Conservation (phyloP, 2,329 filamentous ascomycete genomes). For the Talaromyces sp. region DNA sequence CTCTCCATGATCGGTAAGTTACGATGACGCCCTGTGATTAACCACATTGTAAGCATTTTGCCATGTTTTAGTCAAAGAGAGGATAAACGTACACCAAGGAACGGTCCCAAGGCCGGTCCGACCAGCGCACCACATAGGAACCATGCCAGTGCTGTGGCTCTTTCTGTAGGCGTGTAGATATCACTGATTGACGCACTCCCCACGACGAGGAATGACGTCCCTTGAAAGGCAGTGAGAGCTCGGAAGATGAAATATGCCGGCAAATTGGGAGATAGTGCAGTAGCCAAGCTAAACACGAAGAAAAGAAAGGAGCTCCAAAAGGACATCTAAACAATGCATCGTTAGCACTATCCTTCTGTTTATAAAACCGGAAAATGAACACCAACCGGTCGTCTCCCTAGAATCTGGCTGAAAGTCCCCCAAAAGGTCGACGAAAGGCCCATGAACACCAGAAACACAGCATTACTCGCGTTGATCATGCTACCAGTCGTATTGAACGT, state of each 20-base stretch:
- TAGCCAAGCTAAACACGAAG: slow-evolving; percentile 65
- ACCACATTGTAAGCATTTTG: not conserved
- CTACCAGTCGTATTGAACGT: slow-evolving; percentile 62
- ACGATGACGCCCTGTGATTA: slow-evolving; percentile 67
- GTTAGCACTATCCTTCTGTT: not conserved
- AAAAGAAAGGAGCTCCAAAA: slow-evolving; percentile 60
- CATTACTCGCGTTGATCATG: slow-evolving; percentile 70
- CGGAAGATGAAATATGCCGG: slow-evolving; percentile 69
- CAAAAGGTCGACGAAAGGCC: slow-evolving; percentile 65
- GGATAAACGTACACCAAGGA: slow-evolving; percentile 26
- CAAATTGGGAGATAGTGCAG: slow-evolving; percentile 67
- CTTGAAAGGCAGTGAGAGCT: slow-evolving; percentile 69
- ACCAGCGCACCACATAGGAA: slow-evolving; percentile 68
- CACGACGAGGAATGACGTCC: slow-evolving; percentile 68
- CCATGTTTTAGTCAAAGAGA: not conserved
- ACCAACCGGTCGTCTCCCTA: slow-evolving; percentile 55
- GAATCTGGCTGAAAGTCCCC: slow-evolving; percentile 66
- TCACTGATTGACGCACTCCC: slow-evolving; percentile 67
- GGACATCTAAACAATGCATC: slow-evolving; percentile 45
- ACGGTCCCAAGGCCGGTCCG: slow-evolving; percentile 62
- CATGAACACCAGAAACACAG: slow-evolving; percentile 71
- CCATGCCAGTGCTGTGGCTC: slow-evolving; percentile 70
- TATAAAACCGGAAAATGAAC: not conserved
- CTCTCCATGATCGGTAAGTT: slow-evolving; percentile 67
- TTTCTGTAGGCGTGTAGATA: slow-evolving; percentile 61